These are phyloP conservation scores for Blastocystis sp. DNA, from an alignment of 352 stramenopile genomes.

Conservation along the genomic window DNA sequence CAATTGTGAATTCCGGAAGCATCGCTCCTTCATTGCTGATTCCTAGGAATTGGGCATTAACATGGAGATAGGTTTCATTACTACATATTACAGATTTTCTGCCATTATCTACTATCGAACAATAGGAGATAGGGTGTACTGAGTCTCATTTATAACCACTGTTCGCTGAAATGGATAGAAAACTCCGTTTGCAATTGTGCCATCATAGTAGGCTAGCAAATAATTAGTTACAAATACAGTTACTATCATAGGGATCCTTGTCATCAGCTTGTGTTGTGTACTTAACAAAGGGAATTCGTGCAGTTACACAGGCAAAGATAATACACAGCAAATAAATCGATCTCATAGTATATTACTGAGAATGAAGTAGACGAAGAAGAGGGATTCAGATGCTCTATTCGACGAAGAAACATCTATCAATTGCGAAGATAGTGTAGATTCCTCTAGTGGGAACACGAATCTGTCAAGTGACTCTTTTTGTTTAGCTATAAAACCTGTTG, in stretches of 20 bases:
- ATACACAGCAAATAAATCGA: slow-evolving; percentile 12
- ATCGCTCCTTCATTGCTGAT: slow-evolving; percentile 2
- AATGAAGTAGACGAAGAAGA: slow-evolving; percentile 6
- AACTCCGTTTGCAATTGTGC: not conserved
- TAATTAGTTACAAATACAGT: not conserved
- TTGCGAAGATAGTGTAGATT: slow-evolving; percentile 23
- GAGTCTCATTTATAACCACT: slow-evolving; percentile 33
- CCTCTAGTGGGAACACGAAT: not conserved
- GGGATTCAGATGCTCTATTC: not conserved
- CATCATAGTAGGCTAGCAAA: slow-evolving; percentile 4
- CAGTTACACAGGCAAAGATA: slow-evolving; percentile 26
- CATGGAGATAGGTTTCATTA: slow-evolving; percentile 20
- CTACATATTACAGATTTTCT: not conserved
- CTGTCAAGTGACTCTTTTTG: not conserved
- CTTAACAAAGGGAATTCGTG: slow-evolving; percentile 36
- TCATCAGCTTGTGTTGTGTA: not conserved
- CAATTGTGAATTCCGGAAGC: slow-evolving; percentile 14
- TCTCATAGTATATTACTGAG: slow-evolving; percentile 48
- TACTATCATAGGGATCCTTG: slow-evolving; percentile 2
- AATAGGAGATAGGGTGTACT: not conserved
- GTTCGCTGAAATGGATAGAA: slow-evolving; percentile 56
- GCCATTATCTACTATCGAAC: slow-evolving; percentile 9
- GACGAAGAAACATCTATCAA: slow-evolving; percentile 49
- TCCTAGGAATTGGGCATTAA: slow-evolving; percentile 25
- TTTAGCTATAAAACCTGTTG: not conserved